Base-by-base conservation (phyloP, 2,329 filamentous ascomycete species). In the Penicillium sclerotiorum region DNA sequence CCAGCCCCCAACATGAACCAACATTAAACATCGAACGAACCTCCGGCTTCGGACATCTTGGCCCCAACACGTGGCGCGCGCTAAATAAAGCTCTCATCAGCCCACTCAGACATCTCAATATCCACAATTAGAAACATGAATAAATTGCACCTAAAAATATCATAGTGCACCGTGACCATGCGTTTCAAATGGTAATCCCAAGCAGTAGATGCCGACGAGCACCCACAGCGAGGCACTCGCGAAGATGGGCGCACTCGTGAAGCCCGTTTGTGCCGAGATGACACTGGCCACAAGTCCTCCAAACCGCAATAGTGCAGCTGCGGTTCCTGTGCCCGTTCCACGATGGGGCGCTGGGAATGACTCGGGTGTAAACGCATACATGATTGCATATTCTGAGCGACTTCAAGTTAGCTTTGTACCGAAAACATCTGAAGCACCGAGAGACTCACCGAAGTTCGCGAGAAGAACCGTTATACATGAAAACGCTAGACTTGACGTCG, bases 111-210 rank as follows among this genome's bases (percentile, higher is more conserved):
- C n/a, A n/a, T n/a, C 13, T 32, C 15, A 7, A n/a, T 17, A 30
- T 30, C 15, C n/a, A 7, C 21, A 6, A 11, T 7, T 5, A 4
- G 12, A 20, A 18, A 21, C 25, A 41, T 11, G n/a, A n/a, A n/a
- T n/a, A n/a, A n/a, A 30, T 22, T 21, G 8, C 11, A 6, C 11
- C 8, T 3, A 4, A 11, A 2, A 1, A 7, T 12, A 9, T 47
- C 51, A 64, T 15, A 63, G 47, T n/a, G 60, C 58, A 44, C 52
- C 46, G 49, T 61, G 60, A 2, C 61, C 61, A 50, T 74, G 71
- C 2, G 75, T 77, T 60, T 78, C 74, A 53, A 73, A 78, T 4
- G 75, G 75, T 47, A 77, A 47, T 1, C 66, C 72, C 35, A 77
- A 59, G 47, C 70, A 75, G 28, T 75, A 59, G 1, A 73, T 27